Evolutionary conservation across 768 basidiomycete genomes (phyloP).

Genomic region (Rhizopogon rudus): DNA sequence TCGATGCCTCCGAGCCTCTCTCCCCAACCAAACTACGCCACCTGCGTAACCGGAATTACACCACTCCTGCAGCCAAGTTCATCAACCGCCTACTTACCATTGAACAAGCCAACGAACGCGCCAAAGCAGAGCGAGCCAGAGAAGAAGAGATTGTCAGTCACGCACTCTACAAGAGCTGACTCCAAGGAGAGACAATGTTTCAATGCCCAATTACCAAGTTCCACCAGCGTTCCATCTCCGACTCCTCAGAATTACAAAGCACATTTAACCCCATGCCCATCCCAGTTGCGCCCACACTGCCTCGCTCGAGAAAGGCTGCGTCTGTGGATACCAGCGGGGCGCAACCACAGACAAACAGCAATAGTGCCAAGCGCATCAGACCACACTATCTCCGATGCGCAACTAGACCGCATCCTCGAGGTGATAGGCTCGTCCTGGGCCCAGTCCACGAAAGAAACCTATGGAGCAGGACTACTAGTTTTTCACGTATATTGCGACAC

Average conservation of each 20-base stretch:
- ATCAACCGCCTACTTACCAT: background rate
- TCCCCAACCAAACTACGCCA: background rate
- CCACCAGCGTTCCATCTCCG: too few species aligned
- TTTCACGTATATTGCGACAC: slow-evolving; percentile 40
- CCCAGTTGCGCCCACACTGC: slow-evolving; percentile 22
- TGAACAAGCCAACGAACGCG: background rate
- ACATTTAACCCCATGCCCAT: slow-evolving; percentile 11
- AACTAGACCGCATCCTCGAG: slow-evolving; percentile 17
- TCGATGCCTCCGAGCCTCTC: background rate
- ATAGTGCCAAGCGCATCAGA: background rate
- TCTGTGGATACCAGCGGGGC: slow-evolving; percentile 19
- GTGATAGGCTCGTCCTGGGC: slow-evolving; percentile 26
- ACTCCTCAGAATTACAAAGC: slow-evolving; percentile 4
- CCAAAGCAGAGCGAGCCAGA: too few species aligned
- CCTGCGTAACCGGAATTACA: background rate
- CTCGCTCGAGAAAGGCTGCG: slow-evolving; percentile 20
- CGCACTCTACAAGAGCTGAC: too few species aligned
- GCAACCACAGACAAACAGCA: background rate
- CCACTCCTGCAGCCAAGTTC: background rate
- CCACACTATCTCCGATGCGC: slow-evolving; percentile 8
- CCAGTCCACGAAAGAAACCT: slow-evolving; percentile 25
- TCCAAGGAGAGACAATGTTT: too few species aligned
- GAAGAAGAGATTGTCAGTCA: too few species aligned
- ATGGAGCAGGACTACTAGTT: slow-evolving; percentile 34
- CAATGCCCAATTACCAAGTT: too few species aligned